Evolutionary conservation across 306 rosid genomes (phyloP).

Genomic region (Prunus padus): DNA sequence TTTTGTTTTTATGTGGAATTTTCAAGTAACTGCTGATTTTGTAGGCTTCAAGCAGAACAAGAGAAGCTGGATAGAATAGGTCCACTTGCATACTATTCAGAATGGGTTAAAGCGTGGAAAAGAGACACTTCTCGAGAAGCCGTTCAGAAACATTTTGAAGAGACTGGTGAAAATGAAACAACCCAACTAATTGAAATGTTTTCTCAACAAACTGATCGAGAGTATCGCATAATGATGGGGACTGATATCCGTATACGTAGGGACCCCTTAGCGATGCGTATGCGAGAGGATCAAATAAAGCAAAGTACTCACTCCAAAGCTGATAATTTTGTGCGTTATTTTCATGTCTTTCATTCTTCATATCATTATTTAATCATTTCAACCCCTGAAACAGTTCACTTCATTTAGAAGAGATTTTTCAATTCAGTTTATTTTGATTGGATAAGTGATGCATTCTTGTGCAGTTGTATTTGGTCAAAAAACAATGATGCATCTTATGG

Average conservation of each 20-base stretch:
- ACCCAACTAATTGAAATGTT: constrained; percentile 85
- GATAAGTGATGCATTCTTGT: background rate
- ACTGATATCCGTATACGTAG: constrained; percentile 80
- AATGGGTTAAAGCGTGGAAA: constrained; percentile 96
- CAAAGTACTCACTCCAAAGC: constrained; percentile 68
- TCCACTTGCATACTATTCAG: constrained; percentile 77
- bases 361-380: constrained; percentile 18
- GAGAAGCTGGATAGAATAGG: constrained; percentile 69
- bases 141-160: constrained; percentile 84
- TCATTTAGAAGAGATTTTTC: background rate
- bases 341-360: constrained; percentile 17
- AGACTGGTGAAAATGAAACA: constrained; percentile 88
- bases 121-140: constrained; percentile 80
- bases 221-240: constrained; percentile 98
- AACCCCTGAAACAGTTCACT: background rate
- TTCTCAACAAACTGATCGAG: constrained; percentile 75
- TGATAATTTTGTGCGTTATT: constrained; percentile 30
- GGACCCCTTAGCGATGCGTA: constrained; percentile 96
- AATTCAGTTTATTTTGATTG: background rate
- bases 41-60: constrained; percentile 82
- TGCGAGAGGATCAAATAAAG: constrained; percentile 93
- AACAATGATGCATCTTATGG: constrained; percentile 5
- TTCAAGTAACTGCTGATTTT: constrained; percentile 15
- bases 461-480: background rate
- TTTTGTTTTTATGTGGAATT: constrained; percentile 19